Base-by-base conservation (phyloP, 1,139 yeast genomes). In the Ashbya aceris region DNA sequence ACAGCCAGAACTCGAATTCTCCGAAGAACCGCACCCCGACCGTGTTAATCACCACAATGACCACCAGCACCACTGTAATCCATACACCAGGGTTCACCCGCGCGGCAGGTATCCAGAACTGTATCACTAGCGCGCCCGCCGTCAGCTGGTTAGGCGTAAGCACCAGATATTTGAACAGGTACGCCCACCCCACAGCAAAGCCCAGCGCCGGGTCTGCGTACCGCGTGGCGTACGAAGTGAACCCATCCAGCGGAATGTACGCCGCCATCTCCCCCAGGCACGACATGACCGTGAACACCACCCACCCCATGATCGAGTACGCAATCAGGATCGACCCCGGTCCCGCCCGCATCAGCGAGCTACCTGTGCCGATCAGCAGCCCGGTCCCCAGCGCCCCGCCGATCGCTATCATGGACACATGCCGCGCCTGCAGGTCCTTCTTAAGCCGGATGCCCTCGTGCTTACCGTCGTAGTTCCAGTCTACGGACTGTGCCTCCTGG, bases 251-350 rank as follows among this genome's bases (percentile, higher is more conserved):
- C 13, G 87, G 87, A 43, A 78, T 69, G 53, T 73, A 79, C 11
- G 86, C 70, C n/a, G 86, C 83, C 67, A 82, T 76, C 62, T 81
- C 91, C 38, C 89, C 87, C 41, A 82, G 67, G 11, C 79, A 79
- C 49, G 78, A 68, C 84, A 81, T 78, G 38, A 79, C 83, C 67
- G 76, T 70, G 54, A 70, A 81, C 28, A 80, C 87, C 41, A 77
- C 67, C 34, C 76, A 57, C 17, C 87, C 87, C 50, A 80, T 76
- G 40, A 77, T 55, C 8, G 73, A 60, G 55, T 79, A 82, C 4
- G 84, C 71, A 35, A 81, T 68, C 38, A 82, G 67, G 40, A 80
- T 71, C 32, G 83, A 73, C 11, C 73, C 87, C 3, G 89, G 87
- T 14, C 91, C 91, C 5, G 83, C 84, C 5, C 69, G 60, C 29